phyloP scores from a whole-genome alignment of 2,329 filamentous ascomycete species.

The Microsporum ferrugineum region DNA sequence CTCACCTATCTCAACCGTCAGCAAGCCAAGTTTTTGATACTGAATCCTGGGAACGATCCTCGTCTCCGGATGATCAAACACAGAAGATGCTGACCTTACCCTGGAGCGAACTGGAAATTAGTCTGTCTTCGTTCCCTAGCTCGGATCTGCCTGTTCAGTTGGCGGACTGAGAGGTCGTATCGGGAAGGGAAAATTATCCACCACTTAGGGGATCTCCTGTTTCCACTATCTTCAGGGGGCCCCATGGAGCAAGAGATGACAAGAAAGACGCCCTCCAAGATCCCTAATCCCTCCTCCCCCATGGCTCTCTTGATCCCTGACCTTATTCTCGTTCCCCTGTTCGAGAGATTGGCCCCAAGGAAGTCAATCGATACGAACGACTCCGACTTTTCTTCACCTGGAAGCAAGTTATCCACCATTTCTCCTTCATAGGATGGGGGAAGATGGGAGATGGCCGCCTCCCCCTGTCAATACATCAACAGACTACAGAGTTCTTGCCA shows the following conservation, averaged over 20 bases:
- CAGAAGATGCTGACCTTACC: background rate
- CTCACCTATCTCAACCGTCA: background rate
- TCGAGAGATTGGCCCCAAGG: background rate
- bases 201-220: slow-evolving; percentile 1
- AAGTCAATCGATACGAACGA: slow-evolving; percentile 3
- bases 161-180: background rate
- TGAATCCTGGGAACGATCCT: background rate
- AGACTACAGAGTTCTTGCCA: background rate
- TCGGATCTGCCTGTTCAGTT: background rate
- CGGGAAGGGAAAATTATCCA: slow-evolving; percentile 4
- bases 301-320: background rate
- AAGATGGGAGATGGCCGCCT: background rate
- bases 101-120: background rate
- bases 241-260: background rate
- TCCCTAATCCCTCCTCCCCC: background rate
- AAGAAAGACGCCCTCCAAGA: background rate
- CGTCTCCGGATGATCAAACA: background rate
- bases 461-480: background rate
- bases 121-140: background rate
- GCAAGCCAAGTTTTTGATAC: background rate
- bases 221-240: background rate
- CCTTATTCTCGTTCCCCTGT: background rate
- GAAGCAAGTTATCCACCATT: background rate
- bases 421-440: background rate
- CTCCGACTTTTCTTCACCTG: background rate